Evolutionary conservation across 306 rosid genomes (phyloP).

Genomic region (Acmispon strigosus): DNA sequence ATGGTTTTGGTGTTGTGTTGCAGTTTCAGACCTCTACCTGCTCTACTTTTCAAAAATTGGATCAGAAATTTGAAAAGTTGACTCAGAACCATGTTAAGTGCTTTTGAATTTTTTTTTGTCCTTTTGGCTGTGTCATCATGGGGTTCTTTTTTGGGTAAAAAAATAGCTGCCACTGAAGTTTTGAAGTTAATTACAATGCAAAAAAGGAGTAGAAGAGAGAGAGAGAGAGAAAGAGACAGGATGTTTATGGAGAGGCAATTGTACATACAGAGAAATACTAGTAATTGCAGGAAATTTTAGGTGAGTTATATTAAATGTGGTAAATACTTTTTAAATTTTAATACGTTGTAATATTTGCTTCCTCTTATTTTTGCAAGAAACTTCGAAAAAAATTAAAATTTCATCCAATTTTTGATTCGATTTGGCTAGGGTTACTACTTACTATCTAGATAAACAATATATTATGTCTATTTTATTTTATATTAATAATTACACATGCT

Average conservation of each 20-base stretch:
- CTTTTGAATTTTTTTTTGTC: constrained; percentile 1
- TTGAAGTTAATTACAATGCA: background rate
- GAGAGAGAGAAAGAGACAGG: background rate
- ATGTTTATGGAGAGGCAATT: background rate
- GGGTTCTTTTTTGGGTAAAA: background rate
- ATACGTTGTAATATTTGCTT: too few relatives aligned
- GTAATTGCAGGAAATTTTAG: background rate
- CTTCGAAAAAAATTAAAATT: too few relatives aligned
- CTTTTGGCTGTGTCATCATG: background rate
- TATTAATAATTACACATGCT: too few relatives aligned
- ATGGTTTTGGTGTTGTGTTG: background rate
- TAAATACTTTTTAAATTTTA: too few relatives aligned
- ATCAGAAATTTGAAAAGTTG: constrained; percentile 18
- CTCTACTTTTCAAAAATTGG: constrained; percentile 6
- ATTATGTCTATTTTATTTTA: too few relatives aligned
- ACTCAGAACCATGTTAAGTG: background rate
- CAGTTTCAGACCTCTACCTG: background rate
- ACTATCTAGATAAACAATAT: too few relatives aligned
- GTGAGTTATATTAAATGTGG: too few relatives aligned
- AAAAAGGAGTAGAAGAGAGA: background rate
- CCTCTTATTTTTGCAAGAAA: too few relatives aligned
- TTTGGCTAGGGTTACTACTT: too few relatives aligned
- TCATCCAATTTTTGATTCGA: too few relatives aligned
- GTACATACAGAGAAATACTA: background rate
- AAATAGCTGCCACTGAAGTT: background rate